These are phyloP conservation scores for Ustilaginoidea virens DNA, from an alignment of 2,329 filamentous ascomycete species.

Conservation along the genomic window DNA sequence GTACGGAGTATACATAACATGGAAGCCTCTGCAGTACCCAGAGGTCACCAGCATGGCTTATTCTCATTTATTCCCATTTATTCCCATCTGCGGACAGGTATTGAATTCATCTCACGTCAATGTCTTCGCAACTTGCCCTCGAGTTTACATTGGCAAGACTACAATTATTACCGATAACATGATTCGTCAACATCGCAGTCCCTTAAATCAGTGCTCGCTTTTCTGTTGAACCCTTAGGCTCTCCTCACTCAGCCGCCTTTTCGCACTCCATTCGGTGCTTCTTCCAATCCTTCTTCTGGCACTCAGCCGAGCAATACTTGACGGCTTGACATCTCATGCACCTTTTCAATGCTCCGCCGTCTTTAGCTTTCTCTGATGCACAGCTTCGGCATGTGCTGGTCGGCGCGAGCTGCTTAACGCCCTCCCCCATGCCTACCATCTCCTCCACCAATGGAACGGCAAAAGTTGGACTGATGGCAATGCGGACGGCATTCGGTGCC, in stretches of 20 bases:
- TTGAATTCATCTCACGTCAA: too few relatives aligned
- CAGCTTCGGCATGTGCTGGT: slow-evolving; percentile 21
- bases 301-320: slow-evolving; percentile 35
- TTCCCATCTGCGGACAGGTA: too few relatives aligned
- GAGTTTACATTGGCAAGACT: too few relatives aligned
- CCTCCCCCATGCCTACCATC: slow-evolving; percentile 11
- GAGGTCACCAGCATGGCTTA: too few relatives aligned
- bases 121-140: too few relatives aligned
- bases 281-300: slow-evolving; percentile 39
- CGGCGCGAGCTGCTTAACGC: not conserved
- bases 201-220: not conserved
- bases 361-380: slow-evolving; percentile 14
- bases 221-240: not conserved
- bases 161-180: too few relatives aligned
- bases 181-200: too few relatives aligned
- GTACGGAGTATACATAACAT: too few relatives aligned
- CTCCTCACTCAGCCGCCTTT: slow-evolving; percentile 9
- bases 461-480: slow-evolving; percentile 42
- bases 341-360: slow-evolving; percentile 21
- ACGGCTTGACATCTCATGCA: slow-evolving; percentile 28
- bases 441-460: slow-evolving; percentile 27
- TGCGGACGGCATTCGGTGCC: slow-evolving; percentile 30
- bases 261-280: slow-evolving; percentile 30
- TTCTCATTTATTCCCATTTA: too few relatives aligned
- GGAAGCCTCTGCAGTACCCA: too few relatives aligned